These are phyloP conservation scores for Neonectria sp. DNA, from an alignment of 2,329 filamentous ascomycete species.

Conservation along the genomic window DNA sequence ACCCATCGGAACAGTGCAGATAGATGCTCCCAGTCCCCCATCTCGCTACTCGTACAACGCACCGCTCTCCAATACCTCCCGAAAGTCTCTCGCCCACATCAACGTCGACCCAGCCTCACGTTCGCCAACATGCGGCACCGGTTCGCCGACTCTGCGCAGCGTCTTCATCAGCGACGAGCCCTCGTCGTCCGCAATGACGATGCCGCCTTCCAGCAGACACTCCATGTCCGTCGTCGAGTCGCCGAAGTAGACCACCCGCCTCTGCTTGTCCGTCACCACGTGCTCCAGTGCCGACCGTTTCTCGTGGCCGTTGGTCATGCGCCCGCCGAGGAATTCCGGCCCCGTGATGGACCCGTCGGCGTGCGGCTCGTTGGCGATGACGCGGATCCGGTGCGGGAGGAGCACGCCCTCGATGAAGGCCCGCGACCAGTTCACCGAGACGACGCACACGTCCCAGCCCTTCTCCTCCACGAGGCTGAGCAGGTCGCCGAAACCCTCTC, in stretches of 20 bases:
- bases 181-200: constrained; percentile 61
- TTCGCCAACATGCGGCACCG: constrained; percentile 55
- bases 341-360: constrained; percentile 59
- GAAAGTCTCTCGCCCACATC: constrained; percentile 62
- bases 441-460: constrained; percentile 59
- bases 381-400: constrained; percentile 47
- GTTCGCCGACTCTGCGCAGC: constrained; percentile 55
- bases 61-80: constrained; percentile 56
- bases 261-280: constrained; percentile 41
- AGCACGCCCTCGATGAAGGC: constrained; percentile 64
- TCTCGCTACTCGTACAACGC: constrained; percentile 38
- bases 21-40: not conserved
- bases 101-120: constrained; percentile 38
- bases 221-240: constrained; percentile 71
- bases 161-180: constrained; percentile 54
- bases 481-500: constrained; percentile 58
- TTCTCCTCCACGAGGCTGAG: constrained; percentile 44
- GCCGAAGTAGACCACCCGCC: constrained; percentile 67
- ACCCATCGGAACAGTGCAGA: not conserved
- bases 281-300: constrained; percentile 61
- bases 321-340: constrained; percentile 49
- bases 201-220: constrained; percentile 64
- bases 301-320: constrained; percentile 59
- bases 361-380: constrained; percentile 63
- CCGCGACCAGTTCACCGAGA: constrained; percentile 68